Base-by-base conservation (phyloP, 805 yeast species). In the Clavispora fructus region DNA sequence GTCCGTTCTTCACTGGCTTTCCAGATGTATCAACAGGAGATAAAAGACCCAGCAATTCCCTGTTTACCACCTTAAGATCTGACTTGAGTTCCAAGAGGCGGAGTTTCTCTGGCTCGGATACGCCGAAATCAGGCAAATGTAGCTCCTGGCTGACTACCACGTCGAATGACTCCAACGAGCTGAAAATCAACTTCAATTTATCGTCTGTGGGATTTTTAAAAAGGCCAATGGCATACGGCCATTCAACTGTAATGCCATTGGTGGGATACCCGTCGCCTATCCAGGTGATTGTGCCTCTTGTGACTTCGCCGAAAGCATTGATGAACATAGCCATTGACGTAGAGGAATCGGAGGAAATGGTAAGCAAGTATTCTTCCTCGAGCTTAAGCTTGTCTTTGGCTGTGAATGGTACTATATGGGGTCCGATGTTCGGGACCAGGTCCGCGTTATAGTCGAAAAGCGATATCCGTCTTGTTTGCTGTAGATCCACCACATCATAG, bases 221-320 rank as follows among this genome's bases (percentile, higher is more conserved):
- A 3, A 64, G 25, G 0, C 71, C 72, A 40, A 69, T 44, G 0
- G 60, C 65, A 50, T 58, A 65, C 0, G 75, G 75, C 74, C 75
- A 68, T 27, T 48, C 53, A 3, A 69, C 54, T 1, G 52, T 62
- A 12, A 69, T 45, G 1, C 73, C 71, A 12, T 60, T 56, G 0
- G 57, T 51, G 6, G 75, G 74, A 40, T 66, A 68, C 4, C 74
- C 74, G 5, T 50, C 42, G 13, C 57, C 63, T 0, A 60, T 46
- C 73, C 75, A 70, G 9, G 69, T 55, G 16, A 72, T 48, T 2
- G 75, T 72, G 4, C 75, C 75, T 46, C 75, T 52, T 1, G 73
- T 68, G 3, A 65, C 74, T 44, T 71, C 73, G 1, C 75, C 76
- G 13, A 50, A 40, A 0, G 65, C 53, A 45, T 69, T 63, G 25